A percentile compares a stretch with the other conserved stretches of the same genome.
phyloP scores from a whole-genome alignment of 2,329 filamentous ascomycete genomes.

The Fusarium piperis region DNA sequence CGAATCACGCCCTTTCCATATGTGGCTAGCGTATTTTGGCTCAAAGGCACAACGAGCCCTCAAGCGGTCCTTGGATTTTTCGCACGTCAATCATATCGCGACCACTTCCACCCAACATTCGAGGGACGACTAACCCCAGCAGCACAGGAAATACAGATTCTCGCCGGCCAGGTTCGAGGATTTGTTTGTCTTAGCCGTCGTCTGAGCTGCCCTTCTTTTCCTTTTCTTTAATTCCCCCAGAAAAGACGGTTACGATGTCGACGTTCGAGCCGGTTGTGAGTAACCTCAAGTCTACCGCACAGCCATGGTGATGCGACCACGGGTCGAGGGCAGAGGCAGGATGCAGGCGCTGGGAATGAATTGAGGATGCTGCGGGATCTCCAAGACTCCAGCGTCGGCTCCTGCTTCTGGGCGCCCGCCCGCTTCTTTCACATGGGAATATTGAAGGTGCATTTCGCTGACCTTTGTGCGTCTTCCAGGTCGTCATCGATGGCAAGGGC shows the following conservation, averaged over 20 bases:
- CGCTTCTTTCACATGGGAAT: slow-evolving; percentile 28
- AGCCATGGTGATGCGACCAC: slow-evolving; percentile 32
- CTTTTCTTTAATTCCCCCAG: slow-evolving; percentile 43
- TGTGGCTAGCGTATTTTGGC: slow-evolving; percentile 46
- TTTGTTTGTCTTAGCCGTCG: slow-evolving; percentile 48
- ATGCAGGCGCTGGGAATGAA: slow-evolving; percentile 29
- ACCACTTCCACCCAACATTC: slow-evolving; percentile 51
- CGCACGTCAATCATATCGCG: slow-evolving; percentile 52
- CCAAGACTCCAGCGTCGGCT: slow-evolving; percentile 16
- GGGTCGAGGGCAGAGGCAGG: slow-evolving; percentile 16
- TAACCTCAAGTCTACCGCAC: slow-evolving; percentile 45
- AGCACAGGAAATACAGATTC: slow-evolving; percentile 52
- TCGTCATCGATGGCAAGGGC: slow-evolving; percentile 99
- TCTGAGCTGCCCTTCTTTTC: slow-evolving; percentile 49
- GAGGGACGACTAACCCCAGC: slow-evolving; percentile 55
- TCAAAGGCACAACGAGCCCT: slow-evolving; percentile 54
- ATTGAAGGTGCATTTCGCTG: slow-evolving; percentile 34
- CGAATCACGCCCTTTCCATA: slow-evolving; percentile 43
- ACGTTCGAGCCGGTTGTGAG: slow-evolving; percentile 77
- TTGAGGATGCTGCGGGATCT: slow-evolving; percentile 25
- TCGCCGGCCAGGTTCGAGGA: slow-evolving; percentile 51
- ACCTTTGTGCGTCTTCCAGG: slow-evolving; percentile 60
- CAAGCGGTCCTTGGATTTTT: slow-evolving; percentile 54
- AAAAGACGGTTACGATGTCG: slow-evolving; percentile 66
- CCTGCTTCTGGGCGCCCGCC: slow-evolving; percentile 22